Base-by-base conservation (phyloP, 1,284 basidiomycete species). In the Ceratobasidium sp. region DNA sequence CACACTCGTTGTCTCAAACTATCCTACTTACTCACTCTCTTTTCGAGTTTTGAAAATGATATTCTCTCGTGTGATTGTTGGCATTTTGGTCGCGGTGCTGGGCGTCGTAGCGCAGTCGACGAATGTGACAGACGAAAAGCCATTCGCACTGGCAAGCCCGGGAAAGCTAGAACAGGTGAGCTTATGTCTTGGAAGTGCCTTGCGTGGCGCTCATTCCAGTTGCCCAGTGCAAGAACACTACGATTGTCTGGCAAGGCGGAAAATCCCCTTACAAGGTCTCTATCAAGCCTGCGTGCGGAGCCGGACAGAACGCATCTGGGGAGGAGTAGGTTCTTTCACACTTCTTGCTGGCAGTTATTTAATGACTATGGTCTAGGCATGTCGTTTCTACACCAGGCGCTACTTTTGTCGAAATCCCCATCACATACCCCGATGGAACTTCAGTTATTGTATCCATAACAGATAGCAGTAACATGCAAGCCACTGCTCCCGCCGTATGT, bases 181-280 rank as follows among this genome's bases (percentile, higher is more conserved):
- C 65, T 33, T 15, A 23, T 57, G 23, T 48, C 17, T 42, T 42
- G 23, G 28, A 48, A 5, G 38, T 5, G 33, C 56, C 76, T 0
- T 62, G 79, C 78, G 71, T 57, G 15, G 15, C 38, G 48, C 64
- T 66, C n/a, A 57, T 23, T 10, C 76, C 62, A 64, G 20, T 42
- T 23, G 28, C 59, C 23, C 80, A 94, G 92, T 94, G 93, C 84
- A 81, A 87, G 82, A 76, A 83, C 28, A 83, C 86, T 42, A 83
- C 85, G 10, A 83, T 94, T 81, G 87, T 86, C 46, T 94, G 93
- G 92, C 82, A 85, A n/a, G 78, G 80, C 28, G 81, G 84, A n/a
- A 82, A 83, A 6, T 82, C 83, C 0, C 91, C 91, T 5, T 93
- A 91, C 86, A 89, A 90, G 82, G 80, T 94, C 80, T 84, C 91